Percentiles rank a stretch among this genome's conserved stretches.
These are phyloP conservation scores for Batrachochytrium dendrobatidis DNA, from an alignment of 371 early-diverging fungal species.

Conservation along the genomic window DNA sequence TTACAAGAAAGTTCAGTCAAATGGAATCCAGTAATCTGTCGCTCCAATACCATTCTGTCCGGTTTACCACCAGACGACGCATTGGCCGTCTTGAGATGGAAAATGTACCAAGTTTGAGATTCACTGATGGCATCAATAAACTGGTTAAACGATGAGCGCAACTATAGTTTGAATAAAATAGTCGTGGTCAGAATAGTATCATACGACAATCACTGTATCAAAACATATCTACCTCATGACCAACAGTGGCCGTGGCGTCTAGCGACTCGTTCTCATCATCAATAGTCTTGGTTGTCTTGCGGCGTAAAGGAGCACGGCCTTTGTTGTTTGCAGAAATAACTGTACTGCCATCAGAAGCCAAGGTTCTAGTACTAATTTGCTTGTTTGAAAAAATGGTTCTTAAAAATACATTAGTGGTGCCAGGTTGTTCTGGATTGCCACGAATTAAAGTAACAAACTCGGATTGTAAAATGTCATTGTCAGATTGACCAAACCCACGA, in stretches of 20 bases:
- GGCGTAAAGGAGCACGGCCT: conserved; percentile 12
- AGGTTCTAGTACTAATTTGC: conserved; percentile 71
- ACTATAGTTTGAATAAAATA: conserved; percentile 45
- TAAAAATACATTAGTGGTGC: conserved; percentile 68
- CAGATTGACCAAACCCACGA: conserved; percentile 64
- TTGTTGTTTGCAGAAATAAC: conserved; percentile 54
- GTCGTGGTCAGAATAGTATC: background rate
- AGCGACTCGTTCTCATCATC: conserved; percentile 41
- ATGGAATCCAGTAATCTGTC: conserved; percentile 51
- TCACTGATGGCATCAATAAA: conserved; percentile 71
- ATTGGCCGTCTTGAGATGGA: conserved; percentile 76
- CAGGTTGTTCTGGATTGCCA: conserved; percentile 46
- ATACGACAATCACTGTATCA: background rate
- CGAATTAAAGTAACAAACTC: conserved; percentile 80
- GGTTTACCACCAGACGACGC: conserved; percentile 38
- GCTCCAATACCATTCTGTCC: conserved; percentile 49
- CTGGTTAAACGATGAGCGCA: conserved; percentile 68
- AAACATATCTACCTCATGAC: conserved; percentile 19
- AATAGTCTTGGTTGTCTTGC: conserved; percentile 24
- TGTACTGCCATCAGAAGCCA: conserved; percentile 67
- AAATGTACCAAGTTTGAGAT: conserved; percentile 78
- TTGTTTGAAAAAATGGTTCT: conserved; percentile 71
- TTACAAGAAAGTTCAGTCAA: conserved; percentile 44
- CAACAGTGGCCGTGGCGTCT: conserved; percentile 35
- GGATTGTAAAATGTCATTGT: conserved; percentile 65